Evolutionary conservation across 1,284 basidiomycete genomes (phyloP).

Genomic region (Cutaneotrichosporon sp.): DNA sequence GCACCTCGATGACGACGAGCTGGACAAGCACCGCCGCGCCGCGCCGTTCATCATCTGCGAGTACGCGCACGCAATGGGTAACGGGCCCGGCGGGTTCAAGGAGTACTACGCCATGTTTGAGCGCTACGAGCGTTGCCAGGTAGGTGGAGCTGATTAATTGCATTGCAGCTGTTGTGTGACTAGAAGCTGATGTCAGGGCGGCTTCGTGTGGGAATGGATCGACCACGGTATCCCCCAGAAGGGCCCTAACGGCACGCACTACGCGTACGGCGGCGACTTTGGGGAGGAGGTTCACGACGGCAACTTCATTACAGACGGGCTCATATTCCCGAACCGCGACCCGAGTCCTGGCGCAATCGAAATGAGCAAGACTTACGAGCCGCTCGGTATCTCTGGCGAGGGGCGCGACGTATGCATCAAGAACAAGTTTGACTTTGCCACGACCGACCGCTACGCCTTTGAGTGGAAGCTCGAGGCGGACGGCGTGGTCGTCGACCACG

Average conservation of each 20-base stretch:
- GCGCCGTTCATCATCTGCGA: conserved; percentile 32
- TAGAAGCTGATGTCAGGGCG: conserved; percentile 17
- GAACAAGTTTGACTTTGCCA: conserved; percentile 23
- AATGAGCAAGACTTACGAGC: conserved; percentile 26
- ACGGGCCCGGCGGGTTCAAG: conserved; percentile 30
- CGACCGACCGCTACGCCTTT: conserved; percentile 14
- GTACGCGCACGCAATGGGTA: conserved; percentile 36
- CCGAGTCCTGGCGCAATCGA: conserved; percentile 28
- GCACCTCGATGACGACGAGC: conserved; percentile 13
- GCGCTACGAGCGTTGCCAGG: conserved; percentile 26
- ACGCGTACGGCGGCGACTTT: conserved; percentile 34
- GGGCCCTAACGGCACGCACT: conserved; percentile 24
- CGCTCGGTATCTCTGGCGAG: conserved; percentile 16
- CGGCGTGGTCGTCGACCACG: conserved; percentile 11
- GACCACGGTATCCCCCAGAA: conserved; percentile 29
- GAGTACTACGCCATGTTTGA: conserved; percentile 34
- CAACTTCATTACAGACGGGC: conserved; percentile 33
- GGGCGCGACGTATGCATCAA: conserved; percentile 9
- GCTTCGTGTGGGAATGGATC: conserved; percentile 38
- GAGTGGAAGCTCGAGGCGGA: conserved; percentile 23
- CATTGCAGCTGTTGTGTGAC: background rate
- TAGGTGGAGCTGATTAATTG: background rate
- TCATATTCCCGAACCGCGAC: conserved; percentile 32
- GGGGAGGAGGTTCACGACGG: conserved; percentile 31
- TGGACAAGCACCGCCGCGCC: conserved; percentile 14